Conservation (phyloP, 495 filamentous ascomycete genomes). For the Podospora bellae-mahoneyi region DNA sequence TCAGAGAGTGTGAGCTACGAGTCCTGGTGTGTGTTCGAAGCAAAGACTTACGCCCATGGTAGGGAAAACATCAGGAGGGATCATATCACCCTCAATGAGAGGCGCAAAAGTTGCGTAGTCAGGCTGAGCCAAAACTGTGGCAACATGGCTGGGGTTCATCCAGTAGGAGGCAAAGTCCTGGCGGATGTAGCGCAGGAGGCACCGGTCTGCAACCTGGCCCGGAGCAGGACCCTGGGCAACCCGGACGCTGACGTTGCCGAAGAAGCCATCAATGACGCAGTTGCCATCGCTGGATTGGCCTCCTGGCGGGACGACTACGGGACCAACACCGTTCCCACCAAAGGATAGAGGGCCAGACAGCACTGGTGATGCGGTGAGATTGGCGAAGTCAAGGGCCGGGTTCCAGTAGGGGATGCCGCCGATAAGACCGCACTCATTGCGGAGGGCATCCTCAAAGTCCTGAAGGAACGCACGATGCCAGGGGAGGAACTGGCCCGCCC, state of each 20-base stretch:
- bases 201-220: slow-evolving; percentile 20
- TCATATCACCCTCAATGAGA: slow-evolving; percentile 41
- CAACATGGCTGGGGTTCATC: slow-evolving; percentile 57
- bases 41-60: slow-evolving; percentile 40
- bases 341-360: slow-evolving; percentile 10
- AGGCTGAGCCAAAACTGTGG: slow-evolving; percentile 36
- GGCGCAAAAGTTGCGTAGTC: slow-evolving; percentile 50
- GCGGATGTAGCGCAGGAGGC: slow-evolving; percentile 13
- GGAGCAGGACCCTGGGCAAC: slow-evolving; percentile 46
- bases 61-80: not conserved
- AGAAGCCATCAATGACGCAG: slow-evolving; percentile 58
- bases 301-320: slow-evolving; percentile 38
- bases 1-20: not conserved
- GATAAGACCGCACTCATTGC: slow-evolving; percentile 1
- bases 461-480: slow-evolving; percentile 12
- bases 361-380: slow-evolving; percentile 12
- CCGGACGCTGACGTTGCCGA: slow-evolving; percentile 45
- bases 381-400: slow-evolving; percentile 3
- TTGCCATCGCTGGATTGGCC: slow-evolving; percentile 52
- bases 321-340: slow-evolving; percentile 11
- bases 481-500: slow-evolving; percentile 5
- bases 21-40: not conserved
- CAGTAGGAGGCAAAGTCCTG: slow-evolving; percentile 54
- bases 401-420: slow-evolving; percentile 12
- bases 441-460: slow-evolving; percentile 10